A percentile compares a stretch with the other conserved stretches of the same genome.
phyloP scores from a whole-genome alignment of 805 yeast genomes.

The Torulaspora indica region DNA sequence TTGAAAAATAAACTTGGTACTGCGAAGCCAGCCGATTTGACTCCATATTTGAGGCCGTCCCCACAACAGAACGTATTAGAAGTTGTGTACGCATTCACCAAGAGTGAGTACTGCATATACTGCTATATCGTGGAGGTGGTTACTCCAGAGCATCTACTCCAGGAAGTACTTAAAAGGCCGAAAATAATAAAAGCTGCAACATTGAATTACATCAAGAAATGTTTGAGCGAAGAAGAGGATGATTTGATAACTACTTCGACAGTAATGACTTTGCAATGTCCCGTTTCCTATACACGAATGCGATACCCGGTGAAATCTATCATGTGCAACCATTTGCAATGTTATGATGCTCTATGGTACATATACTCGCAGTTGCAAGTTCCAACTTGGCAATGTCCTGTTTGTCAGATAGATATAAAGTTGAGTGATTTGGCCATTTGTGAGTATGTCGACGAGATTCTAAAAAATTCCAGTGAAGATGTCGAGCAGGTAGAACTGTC shows the following conservation, averaged over 20 bases:
- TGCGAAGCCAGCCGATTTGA: conserved; percentile 75
- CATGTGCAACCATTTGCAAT: conserved; percentile 74
- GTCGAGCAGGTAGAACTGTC: conserved; percentile 63
- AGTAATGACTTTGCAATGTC: conserved; percentile 67
- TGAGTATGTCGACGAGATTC: conserved; percentile 64
- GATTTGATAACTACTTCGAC: conserved; percentile 66
- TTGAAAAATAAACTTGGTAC: conserved; percentile 73
- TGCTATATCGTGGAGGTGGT: conserved; percentile 54
- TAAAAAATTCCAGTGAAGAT: conserved; percentile 48
- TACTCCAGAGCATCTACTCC: conserved; percentile 40
- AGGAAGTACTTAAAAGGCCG: conserved; percentile 42
- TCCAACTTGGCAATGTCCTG: conserved; percentile 85
- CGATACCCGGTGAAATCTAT: conserved; percentile 64
- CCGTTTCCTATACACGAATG: conserved; percentile 69
- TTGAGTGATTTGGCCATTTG: conserved; percentile 63
- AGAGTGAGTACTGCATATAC: conserved; percentile 46
- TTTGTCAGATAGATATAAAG: conserved; percentile 55
- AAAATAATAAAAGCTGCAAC: conserved; percentile 53
- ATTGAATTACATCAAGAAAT: conserved; percentile 41
- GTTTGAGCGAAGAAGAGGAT: conserved; percentile 49
- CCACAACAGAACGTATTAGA: conserved; percentile 43
- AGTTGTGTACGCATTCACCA: conserved; percentile 55
- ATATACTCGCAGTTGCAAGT: conserved; percentile 71
- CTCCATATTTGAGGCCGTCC: conserved; percentile 41
- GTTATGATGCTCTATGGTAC: conserved; percentile 78